Conservation (phyloP, 2,329 filamentous ascomycete species). For the Beauveria sp. region DNA sequence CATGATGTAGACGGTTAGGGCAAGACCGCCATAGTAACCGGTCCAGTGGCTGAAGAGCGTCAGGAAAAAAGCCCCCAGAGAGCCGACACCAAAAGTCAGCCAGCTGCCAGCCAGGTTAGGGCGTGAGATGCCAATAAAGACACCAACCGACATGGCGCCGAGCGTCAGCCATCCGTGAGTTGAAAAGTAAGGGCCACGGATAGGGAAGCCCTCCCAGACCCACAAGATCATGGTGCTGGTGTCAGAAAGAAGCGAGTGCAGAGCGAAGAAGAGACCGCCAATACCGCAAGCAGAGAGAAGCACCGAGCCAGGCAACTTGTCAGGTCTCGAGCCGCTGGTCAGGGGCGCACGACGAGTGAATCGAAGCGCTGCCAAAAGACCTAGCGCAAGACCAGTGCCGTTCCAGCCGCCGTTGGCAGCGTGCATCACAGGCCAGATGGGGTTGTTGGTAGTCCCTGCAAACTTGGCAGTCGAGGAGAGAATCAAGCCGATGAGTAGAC, state of each 20-base stretch:
- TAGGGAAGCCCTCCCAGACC: slow-evolving; percentile 95
- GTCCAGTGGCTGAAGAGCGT: slow-evolving; percentile 76
- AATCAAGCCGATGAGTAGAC: slow-evolving; percentile 74
- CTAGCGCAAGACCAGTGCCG: slow-evolving; percentile 69
- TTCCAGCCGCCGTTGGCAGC: slow-evolving; percentile 88
- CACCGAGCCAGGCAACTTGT: slow-evolving; percentile 53
- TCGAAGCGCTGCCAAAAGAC: slow-evolving; percentile 64
- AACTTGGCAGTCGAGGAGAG: slow-evolving; percentile 87
- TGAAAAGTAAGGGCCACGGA: slow-evolving; percentile 77
- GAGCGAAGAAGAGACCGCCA: slow-evolving; percentile 75
- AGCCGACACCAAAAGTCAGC: slow-evolving; percentile 71
- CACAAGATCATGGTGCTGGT: slow-evolving; percentile 98
- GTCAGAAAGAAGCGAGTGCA: slow-evolving; percentile 90
- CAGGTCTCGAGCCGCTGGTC: slow-evolving; percentile 28
- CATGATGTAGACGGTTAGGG: slow-evolving; percentile 71
- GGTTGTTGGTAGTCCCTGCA: slow-evolving; percentile 89
- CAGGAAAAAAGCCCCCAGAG: slow-evolving; percentile 67
- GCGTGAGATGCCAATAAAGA: slow-evolving; percentile 66
- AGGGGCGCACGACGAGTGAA: slow-evolving; percentile 62
- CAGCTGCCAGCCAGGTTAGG: slow-evolving; percentile 68
- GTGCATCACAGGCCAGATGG: slow-evolving; percentile 93
- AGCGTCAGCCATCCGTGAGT: slow-evolving; percentile 88
- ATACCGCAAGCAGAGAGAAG: slow-evolving; percentile 68
- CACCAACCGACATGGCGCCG: slow-evolving; percentile 75
- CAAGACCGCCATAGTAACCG: slow-evolving; percentile 78